Base-by-base conservation (phyloP, 805 yeast species). In the Candida loeiensis region DNA sequence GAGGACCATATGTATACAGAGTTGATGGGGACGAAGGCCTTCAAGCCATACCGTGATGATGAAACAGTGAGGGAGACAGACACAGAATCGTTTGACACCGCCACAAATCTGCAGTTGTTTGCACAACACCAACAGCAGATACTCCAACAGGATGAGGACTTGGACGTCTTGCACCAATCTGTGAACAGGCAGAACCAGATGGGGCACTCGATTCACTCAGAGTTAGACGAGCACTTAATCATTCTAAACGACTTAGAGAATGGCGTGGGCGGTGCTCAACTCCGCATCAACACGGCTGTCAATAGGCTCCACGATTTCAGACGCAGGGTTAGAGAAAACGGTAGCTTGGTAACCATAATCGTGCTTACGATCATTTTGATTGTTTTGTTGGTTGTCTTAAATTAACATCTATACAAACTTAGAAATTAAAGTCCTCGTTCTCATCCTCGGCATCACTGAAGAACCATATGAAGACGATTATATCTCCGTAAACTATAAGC, bases 371-470 rank as follows among this genome's bases (percentile, higher is more conserved):
- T 68, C 16, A 66, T 69, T 21, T 51, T 69, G 34, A 60, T 69
- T 11, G 49, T 66, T 34, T 52, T 69, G 39, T 54, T 69, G 44
- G 71, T 68, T 15, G 73, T 69, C 15, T 55, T 69, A 36, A 69
- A 68, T 50, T 66, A 49, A 41, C 26, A 31, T 30, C 20, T 16
- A 8, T 30, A 30, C 15, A 12, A 13, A 21, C 32, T 37, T 54
- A 69, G 39, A 69, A 69, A 43, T 69, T 68, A 45, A 69, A 69
- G 45, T 69, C 74, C 42, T 69, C 73, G 44, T 64, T 65, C 27
- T 66, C 71, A 33, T 69, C 74, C 40, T 69, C 73, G 29, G 55
- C 61, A 38, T 66, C 71, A 43, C 69, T 64, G 56, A 69, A 69
- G 45, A 69, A 69, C 74, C 74, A 69, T 25, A 67, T 65, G 48